Evolutionary conservation across 768 basidiomycete genomes (phyloP).

Genomic region (Macrolepiota albuminosa): DNA sequence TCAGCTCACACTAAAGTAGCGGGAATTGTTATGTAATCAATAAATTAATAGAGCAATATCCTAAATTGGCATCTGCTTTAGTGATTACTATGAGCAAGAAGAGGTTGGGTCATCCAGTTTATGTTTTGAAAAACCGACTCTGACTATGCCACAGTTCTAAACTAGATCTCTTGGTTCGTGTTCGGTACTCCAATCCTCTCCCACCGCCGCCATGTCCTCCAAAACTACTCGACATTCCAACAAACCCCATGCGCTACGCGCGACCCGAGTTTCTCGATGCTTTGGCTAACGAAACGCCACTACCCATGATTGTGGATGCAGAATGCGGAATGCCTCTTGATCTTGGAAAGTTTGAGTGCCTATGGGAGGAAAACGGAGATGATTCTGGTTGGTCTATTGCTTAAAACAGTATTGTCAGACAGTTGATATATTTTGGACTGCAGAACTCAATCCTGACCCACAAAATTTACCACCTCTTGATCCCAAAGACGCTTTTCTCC

Average conservation of each 20-base stretch:
- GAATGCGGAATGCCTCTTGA: conserved; percentile 97
- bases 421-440: neutral
- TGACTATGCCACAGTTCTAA: conserved; percentile 39
- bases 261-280: conserved; percentile 80
- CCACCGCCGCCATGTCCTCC: conserved; percentile 97
- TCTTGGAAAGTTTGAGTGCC: conserved; percentile 71
- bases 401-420: neutral
- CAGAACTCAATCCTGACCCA: conserved; percentile 61
- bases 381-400: conserved; percentile 47
- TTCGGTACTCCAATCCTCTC: conserved; percentile 91
- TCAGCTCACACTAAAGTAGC: too few species aligned
- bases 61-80: neutral
- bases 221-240: conserved; percentile 89
- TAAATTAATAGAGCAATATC: neutral
- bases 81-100: conserved; percentile 20
- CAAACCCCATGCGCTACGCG: conserved; percentile 83
- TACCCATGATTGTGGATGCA: conserved; percentile 96
- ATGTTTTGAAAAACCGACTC: neutral
- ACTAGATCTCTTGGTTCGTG: conserved; percentile 87
- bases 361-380: conserved; percentile 79
- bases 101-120: conserved; percentile 10
- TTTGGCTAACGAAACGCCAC: conserved; percentile 71
- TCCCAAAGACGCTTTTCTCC: conserved; percentile 70
- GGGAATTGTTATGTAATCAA: neutral
- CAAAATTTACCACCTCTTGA: conserved; percentile 57